These are phyloP conservation scores for Akanthomyces uredinophilus DNA, from an alignment of 2,329 filamentous ascomycete genomes.

Conservation along the genomic window DNA sequence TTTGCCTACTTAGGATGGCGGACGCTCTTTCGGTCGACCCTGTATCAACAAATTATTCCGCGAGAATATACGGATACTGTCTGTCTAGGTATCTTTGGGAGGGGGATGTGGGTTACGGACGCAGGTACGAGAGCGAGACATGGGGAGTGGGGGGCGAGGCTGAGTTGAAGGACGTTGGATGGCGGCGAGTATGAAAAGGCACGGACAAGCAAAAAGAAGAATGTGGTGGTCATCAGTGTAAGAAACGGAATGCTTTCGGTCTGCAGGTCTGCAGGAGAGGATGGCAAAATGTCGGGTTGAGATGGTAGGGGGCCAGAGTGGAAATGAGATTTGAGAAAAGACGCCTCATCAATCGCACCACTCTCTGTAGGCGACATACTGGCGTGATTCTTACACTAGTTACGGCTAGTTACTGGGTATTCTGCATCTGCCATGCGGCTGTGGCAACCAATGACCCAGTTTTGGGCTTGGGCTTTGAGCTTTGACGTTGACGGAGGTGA, in stretches of 20 bases:
- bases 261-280: no score
- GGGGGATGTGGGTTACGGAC: not conserved
- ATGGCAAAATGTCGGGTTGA: no score
- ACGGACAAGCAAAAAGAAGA: no score
- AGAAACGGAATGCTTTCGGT: no score
- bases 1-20: no score
- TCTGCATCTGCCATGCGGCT: no score
- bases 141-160: not conserved
- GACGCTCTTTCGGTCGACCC: no score
- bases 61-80: not conserved
- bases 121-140: constrained; percentile 1
- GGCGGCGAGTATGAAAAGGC: no score
- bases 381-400: no score
- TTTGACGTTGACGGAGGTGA: not conserved
- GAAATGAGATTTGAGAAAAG: not conserved
- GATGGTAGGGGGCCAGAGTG: no score
- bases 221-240: no score
- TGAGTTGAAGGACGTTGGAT: not conserved
- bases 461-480: constrained; percentile 11
- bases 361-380: not conserved
- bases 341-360: constrained; percentile 1
- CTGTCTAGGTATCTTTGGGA: not conserved
- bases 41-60: not conserved
- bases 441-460: not conserved
- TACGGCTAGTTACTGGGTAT: no score